Evolutionary conservation across 345 rosid species (phyloP).

Genomic region (Dipteronia sinensis): DNA sequence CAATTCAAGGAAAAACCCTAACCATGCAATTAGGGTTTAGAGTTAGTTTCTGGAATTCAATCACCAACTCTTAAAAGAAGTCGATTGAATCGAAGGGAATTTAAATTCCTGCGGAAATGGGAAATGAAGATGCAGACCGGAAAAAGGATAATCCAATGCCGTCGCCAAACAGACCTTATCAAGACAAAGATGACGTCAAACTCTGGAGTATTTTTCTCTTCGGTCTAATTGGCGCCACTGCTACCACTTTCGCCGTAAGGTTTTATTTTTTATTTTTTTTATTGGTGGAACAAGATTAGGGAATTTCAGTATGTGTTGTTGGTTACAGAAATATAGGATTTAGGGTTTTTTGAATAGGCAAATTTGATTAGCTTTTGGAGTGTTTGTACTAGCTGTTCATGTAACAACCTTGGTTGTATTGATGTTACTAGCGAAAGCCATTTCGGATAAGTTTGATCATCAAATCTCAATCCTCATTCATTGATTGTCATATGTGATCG

Average conservation of each 20-base stretch:
- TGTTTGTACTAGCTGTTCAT: not conserved
- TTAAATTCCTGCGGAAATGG: conserved; percentile 34
- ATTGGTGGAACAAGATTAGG: not conserved
- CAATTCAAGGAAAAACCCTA: conserved; percentile 16
- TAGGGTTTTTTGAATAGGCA: not conserved
- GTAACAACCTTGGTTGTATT: not conserved
- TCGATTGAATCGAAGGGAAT: not conserved
- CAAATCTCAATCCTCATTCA: not conserved
- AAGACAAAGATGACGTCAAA: conserved; percentile 48
- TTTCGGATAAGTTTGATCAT: not conserved
- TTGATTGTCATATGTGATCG: not conserved
- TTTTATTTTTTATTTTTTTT: not conserved
- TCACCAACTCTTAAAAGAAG: not conserved
- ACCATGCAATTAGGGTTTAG: conserved; percentile 25
- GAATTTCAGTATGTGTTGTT: not conserved
- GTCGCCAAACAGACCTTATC: conserved; percentile 32
- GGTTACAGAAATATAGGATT: not conserved
- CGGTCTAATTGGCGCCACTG: conserved; percentile 87
- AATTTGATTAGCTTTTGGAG: not conserved
- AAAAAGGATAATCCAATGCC: conserved; percentile 44
- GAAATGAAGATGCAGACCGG: conserved; percentile 38
- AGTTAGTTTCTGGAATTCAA: conserved; percentile 27
- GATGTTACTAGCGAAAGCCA: not conserved
- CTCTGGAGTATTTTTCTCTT: conserved; percentile 77
- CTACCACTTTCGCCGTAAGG: conserved; percentile 83